Evolutionary conservation across 2,329 filamentous ascomycete species (phyloP).

Genomic region (Mycogone perniciosa): DNA sequence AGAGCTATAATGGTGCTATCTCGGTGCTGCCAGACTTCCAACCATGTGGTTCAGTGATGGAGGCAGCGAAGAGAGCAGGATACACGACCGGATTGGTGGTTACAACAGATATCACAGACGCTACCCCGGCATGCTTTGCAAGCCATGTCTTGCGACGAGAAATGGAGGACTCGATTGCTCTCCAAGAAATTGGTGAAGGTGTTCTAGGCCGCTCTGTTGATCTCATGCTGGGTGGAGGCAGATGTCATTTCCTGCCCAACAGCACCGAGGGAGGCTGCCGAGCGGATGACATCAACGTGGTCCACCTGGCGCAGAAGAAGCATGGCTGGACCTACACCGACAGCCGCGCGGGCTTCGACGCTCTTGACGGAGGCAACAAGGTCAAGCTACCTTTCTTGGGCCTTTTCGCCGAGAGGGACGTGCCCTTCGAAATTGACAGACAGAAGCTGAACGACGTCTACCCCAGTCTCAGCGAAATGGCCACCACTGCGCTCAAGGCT

Average conservation of each 20-base stretch:
- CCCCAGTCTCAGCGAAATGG: slow-evolving; percentile 88
- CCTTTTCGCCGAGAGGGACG: slow-evolving; percentile 73
- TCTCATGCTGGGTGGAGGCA: slow-evolving; percentile 84
- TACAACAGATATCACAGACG: slow-evolving; percentile 91
- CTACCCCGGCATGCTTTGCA: slow-evolving; percentile 92
- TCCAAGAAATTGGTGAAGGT: slow-evolving; percentile 86
- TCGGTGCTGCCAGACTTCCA: slow-evolving; percentile 77
- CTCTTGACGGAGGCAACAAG: slow-evolving; percentile 58
- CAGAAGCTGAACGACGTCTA: slow-evolving; percentile 71
- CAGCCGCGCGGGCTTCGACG: slow-evolving; percentile 68
- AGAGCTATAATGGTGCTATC: slow-evolving; percentile 97
- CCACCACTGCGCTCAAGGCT: slow-evolving; percentile 69
- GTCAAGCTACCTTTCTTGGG: slow-evolving; percentile 78
- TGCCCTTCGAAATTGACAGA: slow-evolving; percentile 92
- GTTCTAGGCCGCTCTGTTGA: slow-evolving; percentile 84
- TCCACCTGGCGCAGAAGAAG: slow-evolving; percentile 64
- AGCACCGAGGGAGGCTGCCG: slow-evolving; percentile 75
- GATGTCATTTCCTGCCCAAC: slow-evolving; percentile 90
- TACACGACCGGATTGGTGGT: slow-evolving; percentile 93
- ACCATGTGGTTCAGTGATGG: slow-evolving; percentile 85
- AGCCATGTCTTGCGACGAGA: slow-evolving; percentile 73
- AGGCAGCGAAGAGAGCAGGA: slow-evolving; percentile 86
- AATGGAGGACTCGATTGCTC: slow-evolving; percentile 85
- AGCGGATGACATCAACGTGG: slow-evolving; percentile 68
- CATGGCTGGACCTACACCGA: slow-evolving; percentile 74